These are phyloP conservation scores for Cyberlindnera subsufficiens DNA, from an alignment of 805 yeast genomes.

Conservation along the genomic window DNA sequence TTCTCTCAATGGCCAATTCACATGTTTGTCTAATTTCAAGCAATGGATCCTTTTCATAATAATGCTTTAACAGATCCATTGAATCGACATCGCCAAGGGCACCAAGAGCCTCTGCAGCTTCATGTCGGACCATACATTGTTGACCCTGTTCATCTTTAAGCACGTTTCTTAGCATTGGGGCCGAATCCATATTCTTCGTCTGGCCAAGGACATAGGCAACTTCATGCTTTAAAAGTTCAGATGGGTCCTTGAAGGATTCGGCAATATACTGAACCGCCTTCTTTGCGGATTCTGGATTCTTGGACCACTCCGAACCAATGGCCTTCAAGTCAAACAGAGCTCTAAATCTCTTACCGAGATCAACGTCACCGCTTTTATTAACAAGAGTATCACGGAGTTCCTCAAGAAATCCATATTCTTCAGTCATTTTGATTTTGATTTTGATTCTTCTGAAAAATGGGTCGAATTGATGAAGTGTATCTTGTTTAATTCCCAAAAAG, in stretches of 20 bases:
- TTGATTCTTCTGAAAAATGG: too few species aligned
- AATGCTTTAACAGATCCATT: constrained; percentile 57
- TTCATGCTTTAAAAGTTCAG: constrained; percentile 93
- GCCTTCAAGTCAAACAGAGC: constrained; percentile 89
- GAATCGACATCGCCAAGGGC: constrained; percentile 84
- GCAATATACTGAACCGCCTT: constrained; percentile 77
- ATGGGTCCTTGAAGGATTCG: constrained; percentile 70
- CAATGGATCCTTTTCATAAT: constrained; percentile 65
- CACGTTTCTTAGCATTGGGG: constrained; percentile 69
- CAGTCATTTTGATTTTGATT: constrained; percentile 4
- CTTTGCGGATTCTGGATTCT: constrained; percentile 47
- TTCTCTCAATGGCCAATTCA: constrained; percentile 93
- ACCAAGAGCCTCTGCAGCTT: constrained; percentile 98
- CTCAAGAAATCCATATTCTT: constrained; percentile 42
- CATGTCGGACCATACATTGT: constrained; percentile 97
- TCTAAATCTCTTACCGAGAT: constrained; percentile 84
- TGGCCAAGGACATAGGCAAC: constrained; percentile 97
- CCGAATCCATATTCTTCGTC: constrained; percentile 76
- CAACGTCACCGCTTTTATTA: constrained; percentile 60
- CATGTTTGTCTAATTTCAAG: constrained; percentile 95
- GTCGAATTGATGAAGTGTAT: too few species aligned
- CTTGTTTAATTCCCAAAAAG: too few species aligned
- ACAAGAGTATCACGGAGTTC: constrained; percentile 65
- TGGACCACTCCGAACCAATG: constrained; percentile 67
- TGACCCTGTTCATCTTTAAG: constrained; percentile 57